These are phyloP conservation scores for Euphorbia schlechtendalii DNA, from an alignment of 441 rosid species.

Conservation along the genomic window DNA sequence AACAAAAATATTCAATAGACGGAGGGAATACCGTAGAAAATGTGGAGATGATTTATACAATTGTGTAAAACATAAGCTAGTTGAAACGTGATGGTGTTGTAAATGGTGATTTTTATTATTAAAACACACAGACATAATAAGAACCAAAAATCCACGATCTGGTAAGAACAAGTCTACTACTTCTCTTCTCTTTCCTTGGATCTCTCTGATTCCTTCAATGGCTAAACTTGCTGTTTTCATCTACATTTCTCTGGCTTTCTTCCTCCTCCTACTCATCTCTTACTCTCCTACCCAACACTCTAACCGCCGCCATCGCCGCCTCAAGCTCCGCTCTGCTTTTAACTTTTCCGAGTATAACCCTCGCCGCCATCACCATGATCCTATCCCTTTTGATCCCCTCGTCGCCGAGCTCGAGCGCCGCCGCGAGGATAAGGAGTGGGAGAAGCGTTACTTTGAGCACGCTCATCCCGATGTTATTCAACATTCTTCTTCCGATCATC, in stretches of 20 bases:
- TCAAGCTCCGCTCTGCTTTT: conserved; percentile 66
- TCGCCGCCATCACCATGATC: conserved; percentile 44
- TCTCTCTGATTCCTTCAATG: too few relatives aligned
- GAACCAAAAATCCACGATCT: too few relatives aligned
- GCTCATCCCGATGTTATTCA: conserved; percentile 46
- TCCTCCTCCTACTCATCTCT: conserved; percentile 63
- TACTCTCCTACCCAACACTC: conserved; percentile 47
- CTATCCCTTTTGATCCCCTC: conserved; percentile 70
- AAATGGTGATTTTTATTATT: too few relatives aligned
- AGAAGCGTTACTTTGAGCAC: conserved; percentile 55
- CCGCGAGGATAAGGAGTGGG: conserved; percentile 88
- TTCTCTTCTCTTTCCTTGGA: too few relatives aligned
- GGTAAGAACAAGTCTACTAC: too few relatives aligned
- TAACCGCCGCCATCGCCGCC: conserved; percentile 43
- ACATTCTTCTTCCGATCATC: conserved; percentile 21
- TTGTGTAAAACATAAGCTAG: too few relatives aligned
- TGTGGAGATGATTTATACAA: too few relatives aligned
- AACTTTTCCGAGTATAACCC: conserved; percentile 29
- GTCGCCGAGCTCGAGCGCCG: conserved; percentile 87
- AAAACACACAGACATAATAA: too few relatives aligned
- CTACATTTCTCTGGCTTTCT: conserved; percentile 54
- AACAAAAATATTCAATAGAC: too few relatives aligned
- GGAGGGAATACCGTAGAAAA: too few relatives aligned
- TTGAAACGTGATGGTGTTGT: too few relatives aligned
- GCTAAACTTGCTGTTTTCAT: conserved; percentile 45